A percentile compares a stretch with the other conserved stretches of the same genome.
These are phyloP conservation scores for Phytophthora cactorum DNA, from an alignment of 352 stramenopile genomes.

Conservation along the genomic window DNA sequence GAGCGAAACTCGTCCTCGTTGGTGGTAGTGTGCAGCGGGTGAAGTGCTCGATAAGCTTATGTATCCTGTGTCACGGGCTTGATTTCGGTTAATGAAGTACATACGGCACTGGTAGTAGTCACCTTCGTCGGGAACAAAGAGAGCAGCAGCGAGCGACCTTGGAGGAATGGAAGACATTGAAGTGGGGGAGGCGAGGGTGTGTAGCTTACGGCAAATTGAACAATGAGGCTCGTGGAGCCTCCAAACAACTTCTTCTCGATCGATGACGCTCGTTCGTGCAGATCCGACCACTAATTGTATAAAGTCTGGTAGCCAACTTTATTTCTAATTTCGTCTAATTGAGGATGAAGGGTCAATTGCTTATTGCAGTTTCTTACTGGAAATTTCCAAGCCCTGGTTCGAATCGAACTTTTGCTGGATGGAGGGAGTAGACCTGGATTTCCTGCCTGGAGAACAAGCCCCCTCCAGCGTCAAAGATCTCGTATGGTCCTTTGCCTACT, in stretches of 20 bases:
- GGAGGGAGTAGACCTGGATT: no score
- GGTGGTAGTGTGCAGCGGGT: not conserved
- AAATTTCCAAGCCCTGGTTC: not conserved
- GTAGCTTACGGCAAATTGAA: not conserved
- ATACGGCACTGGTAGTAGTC: slow-evolving; percentile 17
- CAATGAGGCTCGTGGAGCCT: not conserved
- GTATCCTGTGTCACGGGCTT: slow-evolving; percentile 11
- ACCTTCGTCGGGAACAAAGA: slow-evolving; percentile 10
- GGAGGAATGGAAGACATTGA: not conserved
- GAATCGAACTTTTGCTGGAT: no score
- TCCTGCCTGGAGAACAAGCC: no score
- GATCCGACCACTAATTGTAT: slow-evolving; percentile 2
- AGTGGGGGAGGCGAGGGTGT: not conserved
- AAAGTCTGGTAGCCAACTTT: not conserved
- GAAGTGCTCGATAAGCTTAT: slow-evolving; percentile 16
- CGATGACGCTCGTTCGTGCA: not conserved
- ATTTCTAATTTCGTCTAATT: slow-evolving; percentile 1
- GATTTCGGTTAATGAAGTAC: slow-evolving; percentile 12
- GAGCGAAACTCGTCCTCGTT: slow-evolving; percentile 11
- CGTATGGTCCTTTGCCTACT: no score
- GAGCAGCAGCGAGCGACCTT: not conserved
- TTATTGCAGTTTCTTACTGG: not conserved
- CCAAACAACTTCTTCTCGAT: not conserved
- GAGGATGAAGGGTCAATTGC: slow-evolving; percentile 1
- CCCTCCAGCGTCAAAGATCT: no score